These are phyloP conservation scores for Eremothecium sinecaudum DNA, from an alignment of 1,139 yeast genomes.

Conservation along the genomic window DNA sequence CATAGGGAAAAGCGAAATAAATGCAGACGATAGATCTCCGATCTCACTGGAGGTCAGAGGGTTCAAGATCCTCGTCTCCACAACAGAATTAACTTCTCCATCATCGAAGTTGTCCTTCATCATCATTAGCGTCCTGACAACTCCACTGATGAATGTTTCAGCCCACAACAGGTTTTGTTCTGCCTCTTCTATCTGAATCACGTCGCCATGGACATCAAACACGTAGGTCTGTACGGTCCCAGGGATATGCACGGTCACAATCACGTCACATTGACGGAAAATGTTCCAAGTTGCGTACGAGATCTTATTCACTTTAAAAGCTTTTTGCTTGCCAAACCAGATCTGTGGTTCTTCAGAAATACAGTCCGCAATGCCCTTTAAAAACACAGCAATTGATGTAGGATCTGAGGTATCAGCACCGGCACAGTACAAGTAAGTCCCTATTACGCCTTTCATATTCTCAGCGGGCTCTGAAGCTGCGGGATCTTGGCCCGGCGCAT, in stretches of 20 bases:
- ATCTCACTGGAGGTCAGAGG: slow-evolving; percentile 50
- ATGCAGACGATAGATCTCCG: slow-evolving; percentile 31
- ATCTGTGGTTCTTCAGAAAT: slow-evolving; percentile 55
- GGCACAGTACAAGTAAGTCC: slow-evolving; percentile 37
- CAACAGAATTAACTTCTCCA: slow-evolving; percentile 50
- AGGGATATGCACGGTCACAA: slow-evolving; percentile 65
- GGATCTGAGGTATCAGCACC: slow-evolving; percentile 61
- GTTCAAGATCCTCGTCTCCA: slow-evolving; percentile 53
- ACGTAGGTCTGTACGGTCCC: slow-evolving; percentile 76
- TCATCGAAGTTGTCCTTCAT: slow-evolving; percentile 64
- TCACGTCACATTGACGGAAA: slow-evolving; percentile 65
- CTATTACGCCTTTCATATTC: slow-evolving; percentile 30
- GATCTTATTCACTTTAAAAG: slow-evolving; percentile 70
- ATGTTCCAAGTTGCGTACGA: slow-evolving; percentile 62
- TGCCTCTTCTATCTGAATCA: slow-evolving; percentile 24
- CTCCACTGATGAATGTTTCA: slow-evolving; percentile 73
- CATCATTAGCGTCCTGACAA: slow-evolving; percentile 65
- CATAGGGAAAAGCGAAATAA: slow-evolving; percentile 48
- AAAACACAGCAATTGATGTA: slow-evolving; percentile 62
- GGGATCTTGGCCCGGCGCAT: slow-evolving; percentile 9
- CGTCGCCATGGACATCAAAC: slow-evolving; percentile 45
- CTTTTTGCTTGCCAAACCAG: slow-evolving; percentile 66
- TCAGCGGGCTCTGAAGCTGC: slow-evolving; percentile 25
- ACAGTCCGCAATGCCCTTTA: slow-evolving; percentile 64
- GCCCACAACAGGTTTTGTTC: slow-evolving; percentile 51